Percentiles rank a stretch among this genome's conserved stretches.
phyloP scores from a whole-genome alignment of 257 asterid species.

The Gardenia jasminoides region DNA sequence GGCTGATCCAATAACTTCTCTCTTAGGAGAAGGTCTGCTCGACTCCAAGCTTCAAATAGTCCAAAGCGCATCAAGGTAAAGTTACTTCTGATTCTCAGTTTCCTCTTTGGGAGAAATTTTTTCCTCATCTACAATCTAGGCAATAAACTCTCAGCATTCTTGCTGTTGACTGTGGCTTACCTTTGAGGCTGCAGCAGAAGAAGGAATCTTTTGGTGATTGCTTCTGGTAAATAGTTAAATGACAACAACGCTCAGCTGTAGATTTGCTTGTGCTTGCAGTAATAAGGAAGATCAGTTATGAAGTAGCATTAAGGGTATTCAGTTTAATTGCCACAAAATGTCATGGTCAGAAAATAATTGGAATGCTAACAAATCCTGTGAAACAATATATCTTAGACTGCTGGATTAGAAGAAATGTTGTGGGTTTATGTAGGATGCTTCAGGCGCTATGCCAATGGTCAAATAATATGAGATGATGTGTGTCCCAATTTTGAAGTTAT shows the following conservation, averaged over 20 bases:
- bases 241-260: neutral
- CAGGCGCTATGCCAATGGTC: neutral
- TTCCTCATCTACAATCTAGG: neutral
- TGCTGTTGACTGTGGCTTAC: neutral
- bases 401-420: neutral
- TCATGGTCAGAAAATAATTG: neutral
- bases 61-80: conserved; percentile 19
- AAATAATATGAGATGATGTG: neutral
- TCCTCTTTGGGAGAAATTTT: neutral
- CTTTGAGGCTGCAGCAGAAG: neutral
- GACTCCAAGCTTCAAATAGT: conserved; percentile 14
- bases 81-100: neutral
- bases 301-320: neutral
- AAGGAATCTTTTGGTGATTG: neutral
- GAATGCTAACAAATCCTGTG: neutral
- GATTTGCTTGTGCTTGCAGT: neutral
- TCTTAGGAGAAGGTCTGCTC: conserved; percentile 21
- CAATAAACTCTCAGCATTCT: neutral
- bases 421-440: neutral
- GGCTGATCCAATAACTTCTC: neutral
- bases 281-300: neutral
- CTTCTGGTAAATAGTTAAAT: neutral
- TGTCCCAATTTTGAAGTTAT: neutral
- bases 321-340: neutral
- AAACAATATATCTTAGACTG: neutral